These are phyloP conservation scores for Colletotrichum chlorophyti DNA, from an alignment of 2,329 filamentous ascomycete species.

Conservation along the genomic window DNA sequence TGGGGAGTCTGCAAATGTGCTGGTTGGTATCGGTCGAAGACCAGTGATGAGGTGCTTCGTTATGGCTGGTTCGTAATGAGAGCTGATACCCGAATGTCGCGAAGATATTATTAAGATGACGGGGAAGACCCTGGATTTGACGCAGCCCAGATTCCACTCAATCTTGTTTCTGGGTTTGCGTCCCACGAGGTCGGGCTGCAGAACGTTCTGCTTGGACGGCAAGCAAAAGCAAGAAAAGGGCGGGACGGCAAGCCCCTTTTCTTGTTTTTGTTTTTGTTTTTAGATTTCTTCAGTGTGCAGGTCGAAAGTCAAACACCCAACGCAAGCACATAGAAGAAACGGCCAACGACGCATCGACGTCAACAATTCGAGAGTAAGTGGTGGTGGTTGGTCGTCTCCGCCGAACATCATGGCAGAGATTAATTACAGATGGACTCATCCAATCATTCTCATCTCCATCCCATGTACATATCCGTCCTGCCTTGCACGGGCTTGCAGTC, in stretches of 20 bases:
- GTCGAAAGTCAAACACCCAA: neutral
- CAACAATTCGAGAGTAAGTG: conserved; percentile 3
- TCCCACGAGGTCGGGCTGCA: conserved; percentile 23
- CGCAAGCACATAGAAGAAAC: neutral
- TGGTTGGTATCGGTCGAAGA: neutral
- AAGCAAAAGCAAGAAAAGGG: neutral
- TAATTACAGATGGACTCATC: no score
- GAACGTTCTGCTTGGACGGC: conserved; percentile 6
- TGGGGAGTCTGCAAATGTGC: no score
- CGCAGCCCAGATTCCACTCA: conserved; percentile 1
- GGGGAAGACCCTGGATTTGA: neutral
- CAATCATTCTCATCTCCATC: no score
- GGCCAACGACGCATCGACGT: neutral
- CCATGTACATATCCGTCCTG: no score
- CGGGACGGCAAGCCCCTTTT: no score
- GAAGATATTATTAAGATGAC: neutral
- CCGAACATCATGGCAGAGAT: no score
- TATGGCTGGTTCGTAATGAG: no score
- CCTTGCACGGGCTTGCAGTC: neutral
- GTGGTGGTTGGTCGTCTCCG: conserved; percentile 21
- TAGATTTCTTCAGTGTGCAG: neutral
- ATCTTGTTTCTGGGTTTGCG: conserved; percentile 9
- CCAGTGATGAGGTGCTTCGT: neutral
- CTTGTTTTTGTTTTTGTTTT: no score
- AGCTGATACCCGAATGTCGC: no score